Base-by-base conservation (phyloP, 1,139 yeast species). In the Kodamaea anthophila region DNA sequence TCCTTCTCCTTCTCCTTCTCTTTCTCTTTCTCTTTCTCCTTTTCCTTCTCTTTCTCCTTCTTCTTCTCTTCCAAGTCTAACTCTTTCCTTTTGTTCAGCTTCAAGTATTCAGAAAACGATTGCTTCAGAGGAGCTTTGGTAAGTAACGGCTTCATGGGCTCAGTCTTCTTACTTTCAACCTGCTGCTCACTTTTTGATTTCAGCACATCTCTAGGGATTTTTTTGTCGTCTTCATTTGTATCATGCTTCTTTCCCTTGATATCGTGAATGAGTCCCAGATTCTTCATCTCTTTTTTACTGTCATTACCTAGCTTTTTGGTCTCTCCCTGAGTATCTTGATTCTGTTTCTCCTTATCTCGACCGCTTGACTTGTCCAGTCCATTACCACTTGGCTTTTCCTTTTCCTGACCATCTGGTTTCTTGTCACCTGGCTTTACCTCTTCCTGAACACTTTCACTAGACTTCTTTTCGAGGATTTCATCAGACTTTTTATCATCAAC, bases 21-120 rank as follows among this genome's bases (percentile, higher is more conserved):
- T 6, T 14, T 15, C 10, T 15, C 18, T 16, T 9, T 9, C 9
- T 16, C 18, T 24, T 18, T 6, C 18, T 29, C 28, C 11, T 19
- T 20, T 10, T n/a, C 4, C 9, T 27, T 18, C 14, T 13, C 16
- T 9, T 20, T 12, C 27, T 26, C 18, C 9, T 22, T 9, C 19
- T 14, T 15, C 4, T n/a, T 16, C 9, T 26, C 29, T 25, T 25
- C 24, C 2, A 29, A 9, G 8, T 9, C 18, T 9, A 16, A 16
- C 18, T 9, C 18, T 9, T 16, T 23, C 18, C 24, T 21, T 19
- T 39, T 38, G 5, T 39, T 30, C 2, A 38, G 33, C 23, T 40
- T 40, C 16, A 42, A 33, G 21, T 42, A 42, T n/a, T 40, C 44
- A 1, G 46, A 38, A 9, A 41, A 40, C 7, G 46, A 42, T 5